A percentile compares a stretch with the other conserved stretches of the same genome.
Conservation (phyloP, 345 rosid genomes). For the Linum tenue region DNA sequence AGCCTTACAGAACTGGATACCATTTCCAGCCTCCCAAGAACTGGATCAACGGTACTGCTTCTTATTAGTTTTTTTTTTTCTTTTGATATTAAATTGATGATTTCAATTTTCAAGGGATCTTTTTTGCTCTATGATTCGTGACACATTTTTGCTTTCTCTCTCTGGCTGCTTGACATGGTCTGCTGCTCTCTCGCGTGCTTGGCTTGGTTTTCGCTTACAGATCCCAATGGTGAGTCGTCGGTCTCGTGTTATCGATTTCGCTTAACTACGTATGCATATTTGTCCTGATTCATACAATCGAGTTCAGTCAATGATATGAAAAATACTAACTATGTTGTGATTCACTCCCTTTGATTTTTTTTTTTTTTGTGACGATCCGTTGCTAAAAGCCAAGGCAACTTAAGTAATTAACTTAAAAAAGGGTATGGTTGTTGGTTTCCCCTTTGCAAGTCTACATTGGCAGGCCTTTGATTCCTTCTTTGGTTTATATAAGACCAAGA, state of each 20-base stretch:
- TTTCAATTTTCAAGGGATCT: not conserved
- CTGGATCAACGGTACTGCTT: conserved; percentile 61
- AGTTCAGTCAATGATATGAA: too few relatives aligned
- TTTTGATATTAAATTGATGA: not conserved
- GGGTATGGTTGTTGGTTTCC: too few relatives aligned
- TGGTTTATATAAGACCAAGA: too few relatives aligned
- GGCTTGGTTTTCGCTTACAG: conserved; percentile 25
- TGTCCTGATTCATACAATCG: too few relatives aligned
- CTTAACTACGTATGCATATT: too few relatives aligned
- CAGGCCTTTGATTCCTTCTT: not conserved
- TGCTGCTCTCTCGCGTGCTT: conserved; percentile 9
- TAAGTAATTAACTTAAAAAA: too few relatives aligned
- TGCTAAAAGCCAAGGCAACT: too few relatives aligned
- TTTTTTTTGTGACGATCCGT: too few relatives aligned
- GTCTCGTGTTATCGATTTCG: not conserved
- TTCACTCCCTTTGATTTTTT: too few relatives aligned
- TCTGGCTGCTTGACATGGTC: conserved; percentile 9
- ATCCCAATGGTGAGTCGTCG: conserved; percentile 62
- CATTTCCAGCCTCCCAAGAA: conserved; percentile 72
- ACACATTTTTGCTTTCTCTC: too few relatives aligned
- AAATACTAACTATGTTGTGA: too few relatives aligned
- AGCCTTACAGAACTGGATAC: conserved; percentile 57
- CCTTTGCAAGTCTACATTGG: not conserved
- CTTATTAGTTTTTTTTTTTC: not conserved
- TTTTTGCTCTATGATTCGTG: conserved; percentile 12